Evolutionary conservation across 495 filamentous ascomycete species (phyloP), one percentile per base, ranked within the genome.

Genomic region (Tuber calosporum): DNA sequence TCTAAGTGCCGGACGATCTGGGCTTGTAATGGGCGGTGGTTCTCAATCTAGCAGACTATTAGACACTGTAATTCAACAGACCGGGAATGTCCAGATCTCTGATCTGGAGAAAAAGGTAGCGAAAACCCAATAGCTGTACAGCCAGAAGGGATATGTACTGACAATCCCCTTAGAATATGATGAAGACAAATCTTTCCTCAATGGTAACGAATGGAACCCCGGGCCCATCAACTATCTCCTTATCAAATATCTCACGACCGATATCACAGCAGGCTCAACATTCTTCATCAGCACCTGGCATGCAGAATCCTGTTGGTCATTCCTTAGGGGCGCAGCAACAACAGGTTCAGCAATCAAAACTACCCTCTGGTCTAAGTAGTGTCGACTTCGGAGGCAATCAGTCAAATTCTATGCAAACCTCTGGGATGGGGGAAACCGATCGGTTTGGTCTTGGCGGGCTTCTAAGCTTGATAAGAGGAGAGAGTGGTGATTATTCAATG

Each of bases 401-500:
- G 71, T 62, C 73, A 68, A 45, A 73, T 40, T 43, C 77, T 19
- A 70, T 73, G 8, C 83, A 85, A 69, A 80, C 88, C 19, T 83
- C 84, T 22, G 84, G 90, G 69, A 90, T 92, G 90, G 88, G 84
- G 67, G 89, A 90, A 72, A 81, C 87, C 7, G 90, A 92, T 75
- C 85, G 86, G 66, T 91, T 88, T 76, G 89, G 90, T 42, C 84
- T 92, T 40, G 84, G 85, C 34, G 90, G 90, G 4, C 80, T 92
- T 36, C 82, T 91, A 66, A 85, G 87, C 69, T 88, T 88, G 84
- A 88, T 90, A 77, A 86, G 86, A 76, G 85, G 86, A 72, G 89
- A 90, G 67, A 87, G 86, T 74, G 86, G 87, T 11, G 89, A 90
- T 82, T 84, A 89, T 69, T 85, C 86, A 22, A 85, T 85, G 78